Percentiles rank a stretch among this genome's conserved stretches.
phyloP scores from a whole-genome alignment of 2,329 filamentous ascomycete genomes.

The Periglandula ipomoeae region DNA sequence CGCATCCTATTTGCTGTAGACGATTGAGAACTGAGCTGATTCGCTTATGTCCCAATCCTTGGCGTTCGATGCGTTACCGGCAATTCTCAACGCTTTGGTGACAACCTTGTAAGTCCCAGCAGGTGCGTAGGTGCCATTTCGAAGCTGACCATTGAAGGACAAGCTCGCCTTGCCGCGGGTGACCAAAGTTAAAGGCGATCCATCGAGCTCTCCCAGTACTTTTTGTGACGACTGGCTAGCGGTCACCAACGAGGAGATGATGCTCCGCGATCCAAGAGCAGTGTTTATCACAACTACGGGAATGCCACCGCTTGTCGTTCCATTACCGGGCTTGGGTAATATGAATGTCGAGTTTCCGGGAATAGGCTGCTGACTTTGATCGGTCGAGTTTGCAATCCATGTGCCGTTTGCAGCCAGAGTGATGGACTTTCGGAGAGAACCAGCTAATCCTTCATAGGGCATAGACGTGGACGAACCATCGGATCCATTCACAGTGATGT shows the following conservation, averaged over 20 bases:
- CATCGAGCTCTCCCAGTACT: not conserved
- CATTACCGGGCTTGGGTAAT: not conserved
- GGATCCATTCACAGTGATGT: constrained; percentile 28
- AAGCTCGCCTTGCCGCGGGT: not conserved
- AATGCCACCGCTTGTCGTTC: not conserved
- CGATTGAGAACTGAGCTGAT: not conserved
- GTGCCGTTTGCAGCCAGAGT: not conserved
- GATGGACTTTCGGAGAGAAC: constrained; percentile 12
- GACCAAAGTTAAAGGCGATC: not conserved
- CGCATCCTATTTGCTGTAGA: no score
- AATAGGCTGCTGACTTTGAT: not conserved
- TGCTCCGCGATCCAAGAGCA: not conserved
- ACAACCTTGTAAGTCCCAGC: constrained; percentile 33
- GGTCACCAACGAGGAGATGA: not conserved
- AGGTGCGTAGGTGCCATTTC: constrained; percentile 29
- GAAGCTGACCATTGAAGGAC: constrained; percentile 31
- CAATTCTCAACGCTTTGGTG: constrained; percentile 33
- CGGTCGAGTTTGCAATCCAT: not conserved
- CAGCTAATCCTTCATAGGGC: constrained; percentile 28
- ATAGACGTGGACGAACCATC: constrained; percentile 24
- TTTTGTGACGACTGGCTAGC: not conserved
- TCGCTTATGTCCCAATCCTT: constrained; percentile 28
- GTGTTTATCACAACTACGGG: not conserved
- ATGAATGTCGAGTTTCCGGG: not conserved
- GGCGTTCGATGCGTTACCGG: constrained; percentile 26